These are phyloP conservation scores for Rutstroemia sydowiana DNA, from an alignment of 2,329 filamentous ascomycete species.

Conservation along the genomic window DNA sequence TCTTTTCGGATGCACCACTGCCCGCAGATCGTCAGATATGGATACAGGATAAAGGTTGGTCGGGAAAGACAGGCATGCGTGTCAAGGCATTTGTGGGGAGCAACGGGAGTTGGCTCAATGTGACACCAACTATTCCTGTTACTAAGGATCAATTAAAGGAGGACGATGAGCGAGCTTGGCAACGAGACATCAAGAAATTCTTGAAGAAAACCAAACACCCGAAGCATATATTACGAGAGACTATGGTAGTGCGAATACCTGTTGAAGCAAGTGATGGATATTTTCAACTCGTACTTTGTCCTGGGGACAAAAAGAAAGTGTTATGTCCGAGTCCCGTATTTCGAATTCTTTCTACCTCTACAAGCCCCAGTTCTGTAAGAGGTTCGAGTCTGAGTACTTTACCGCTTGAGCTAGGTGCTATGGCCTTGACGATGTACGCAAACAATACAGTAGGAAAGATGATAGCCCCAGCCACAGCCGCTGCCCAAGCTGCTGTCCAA, in stretches of 20 bases:
- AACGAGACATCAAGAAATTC: constrained; percentile 60
- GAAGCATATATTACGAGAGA: constrained; percentile 51
- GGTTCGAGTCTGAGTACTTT: constrained; percentile 58
- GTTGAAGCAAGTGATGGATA: constrained; percentile 59
- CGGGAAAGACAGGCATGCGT: constrained; percentile 61
- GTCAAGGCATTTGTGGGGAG: constrained; percentile 55
- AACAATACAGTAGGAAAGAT: constrained; percentile 39
- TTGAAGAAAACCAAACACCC: constrained; percentile 42
- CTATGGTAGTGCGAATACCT: constrained; percentile 57
- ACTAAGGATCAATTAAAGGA: constrained; percentile 42
- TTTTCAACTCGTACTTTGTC: constrained; percentile 58
- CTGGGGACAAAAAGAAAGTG: constrained; percentile 46
- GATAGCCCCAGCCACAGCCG: constrained; percentile 34
- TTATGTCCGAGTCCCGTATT: constrained; percentile 63
- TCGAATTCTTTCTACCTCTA: constrained; percentile 58
- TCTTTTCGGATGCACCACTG: constrained; percentile 52
- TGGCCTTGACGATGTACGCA: constrained; percentile 39
- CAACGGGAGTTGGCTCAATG: constrained; percentile 56
- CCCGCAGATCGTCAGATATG: constrained; percentile 53
- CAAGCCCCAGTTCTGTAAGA: constrained; percentile 51
- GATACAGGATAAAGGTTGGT: constrained; percentile 62
- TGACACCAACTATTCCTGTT: constrained; percentile 50
- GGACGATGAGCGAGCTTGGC: constrained; percentile 57
- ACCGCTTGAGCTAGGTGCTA: constrained; percentile 58
- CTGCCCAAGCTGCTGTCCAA: constrained; percentile 37